A percentile compares a stretch with the other conserved stretches of the same genome.
Conservation (phyloP, 805 yeast species). For the Barnettozyma sucrosica region DNA sequence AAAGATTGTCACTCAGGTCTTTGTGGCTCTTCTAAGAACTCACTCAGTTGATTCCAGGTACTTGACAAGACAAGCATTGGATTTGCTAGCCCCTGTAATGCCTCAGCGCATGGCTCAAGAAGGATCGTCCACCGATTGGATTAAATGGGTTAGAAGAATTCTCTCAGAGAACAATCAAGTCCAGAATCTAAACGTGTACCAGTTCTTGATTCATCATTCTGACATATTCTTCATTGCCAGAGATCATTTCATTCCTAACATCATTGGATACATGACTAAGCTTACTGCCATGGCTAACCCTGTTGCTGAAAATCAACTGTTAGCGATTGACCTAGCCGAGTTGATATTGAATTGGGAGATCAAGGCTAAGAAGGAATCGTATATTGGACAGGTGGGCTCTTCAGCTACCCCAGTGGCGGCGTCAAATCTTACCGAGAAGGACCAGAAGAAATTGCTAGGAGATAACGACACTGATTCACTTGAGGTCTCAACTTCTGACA, state of each 20-base stretch:
- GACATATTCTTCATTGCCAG: slow-evolving; percentile 80
- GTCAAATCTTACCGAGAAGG: slow-evolving; percentile 28
- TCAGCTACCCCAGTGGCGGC: slow-evolving; percentile 26
- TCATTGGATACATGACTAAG: slow-evolving; percentile 89
- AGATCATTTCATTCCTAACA: slow-evolving; percentile 83
- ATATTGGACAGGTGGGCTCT: slow-evolving; percentile 9
- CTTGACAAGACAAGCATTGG: slow-evolving; percentile 82
- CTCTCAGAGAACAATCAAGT: slow-evolving; percentile 83
- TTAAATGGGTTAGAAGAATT: slow-evolving; percentile 91
- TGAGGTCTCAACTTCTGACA: slow-evolving; percentile 28
- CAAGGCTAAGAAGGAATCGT: slow-evolving; percentile 31
- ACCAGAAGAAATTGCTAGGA: slow-evolving; percentile 19
- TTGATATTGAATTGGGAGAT: slow-evolving; percentile 82
- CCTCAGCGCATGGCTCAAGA: slow-evolving; percentile 53
- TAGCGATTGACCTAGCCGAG: slow-evolving; percentile 88
- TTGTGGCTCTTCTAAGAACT: slow-evolving; percentile 81
- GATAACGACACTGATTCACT: slow-evolving; percentile 10
- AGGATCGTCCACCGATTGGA: slow-evolving; percentile 59
- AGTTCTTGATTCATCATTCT: slow-evolving; percentile 80
- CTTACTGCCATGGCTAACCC: slow-evolving; percentile 73
- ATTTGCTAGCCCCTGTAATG: slow-evolving; percentile 82
- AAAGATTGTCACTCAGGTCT: slow-evolving; percentile 84
- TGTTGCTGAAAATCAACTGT: slow-evolving; percentile 70
- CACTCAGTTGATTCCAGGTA: slow-evolving; percentile 80
- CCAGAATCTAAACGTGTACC: slow-evolving; percentile 83